phyloP scores from a whole-genome alignment of 2,329 filamentous ascomycete genomes.

The Lecanicillium sp. region DNA sequence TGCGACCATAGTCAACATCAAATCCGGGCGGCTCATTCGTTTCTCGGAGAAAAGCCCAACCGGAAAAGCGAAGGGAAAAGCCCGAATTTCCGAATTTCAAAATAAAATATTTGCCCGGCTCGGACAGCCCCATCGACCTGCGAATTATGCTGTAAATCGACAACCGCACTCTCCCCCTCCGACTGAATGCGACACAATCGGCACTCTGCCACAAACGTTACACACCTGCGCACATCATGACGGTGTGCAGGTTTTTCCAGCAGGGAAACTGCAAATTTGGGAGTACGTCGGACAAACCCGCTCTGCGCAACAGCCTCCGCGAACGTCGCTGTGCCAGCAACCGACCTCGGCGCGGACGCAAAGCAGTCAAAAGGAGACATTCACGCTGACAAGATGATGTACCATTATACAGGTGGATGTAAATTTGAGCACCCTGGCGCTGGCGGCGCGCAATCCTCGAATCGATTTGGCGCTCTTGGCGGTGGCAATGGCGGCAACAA shows the following conservation, averaged over 20 bases:
- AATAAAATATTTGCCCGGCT: not conserved
- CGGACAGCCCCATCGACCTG: not conserved
- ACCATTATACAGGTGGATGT: constrained; percentile 40
- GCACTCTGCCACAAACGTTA: not conserved
- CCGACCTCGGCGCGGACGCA: not conserved
- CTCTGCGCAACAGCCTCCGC: too few species aligned
- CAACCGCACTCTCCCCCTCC: not conserved
- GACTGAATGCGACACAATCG: constrained; percentile 3
- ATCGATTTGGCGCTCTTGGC: constrained; percentile 52
- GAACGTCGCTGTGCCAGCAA: too few species aligned
- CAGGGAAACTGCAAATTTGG: constrained; percentile 48
- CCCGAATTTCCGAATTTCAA: not conserved
- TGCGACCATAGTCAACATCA: not conserved
- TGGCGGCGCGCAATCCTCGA: constrained; percentile 34
- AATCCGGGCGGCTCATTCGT: not conserved
- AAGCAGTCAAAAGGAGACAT: too few species aligned
- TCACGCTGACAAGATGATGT: not conserved
- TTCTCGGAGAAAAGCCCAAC: not conserved
- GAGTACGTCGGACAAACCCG: constrained; percentile 32
- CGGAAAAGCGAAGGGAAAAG: not conserved
- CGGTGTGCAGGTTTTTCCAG: constrained; percentile 43
- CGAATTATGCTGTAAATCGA: not conserved
- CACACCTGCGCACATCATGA: constrained; percentile 25
- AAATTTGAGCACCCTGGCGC: constrained; percentile 47
- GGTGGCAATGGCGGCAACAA: constrained; percentile 23